Base-by-base conservation (phyloP, 768 basidiomycete genomes). In the Russula vinacea region DNA sequence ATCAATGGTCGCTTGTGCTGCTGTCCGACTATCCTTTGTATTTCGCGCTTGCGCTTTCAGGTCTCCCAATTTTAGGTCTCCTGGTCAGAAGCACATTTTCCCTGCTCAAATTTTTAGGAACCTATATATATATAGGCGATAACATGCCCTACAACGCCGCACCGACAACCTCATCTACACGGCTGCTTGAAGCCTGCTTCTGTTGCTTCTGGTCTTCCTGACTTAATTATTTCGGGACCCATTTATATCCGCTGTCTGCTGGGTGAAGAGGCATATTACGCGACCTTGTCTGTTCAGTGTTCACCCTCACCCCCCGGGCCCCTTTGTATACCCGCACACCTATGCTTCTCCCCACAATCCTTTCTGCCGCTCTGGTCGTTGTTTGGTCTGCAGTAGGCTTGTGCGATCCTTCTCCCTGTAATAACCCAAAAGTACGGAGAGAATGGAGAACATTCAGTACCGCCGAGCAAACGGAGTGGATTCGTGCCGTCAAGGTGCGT, bases 391-490 rank as follows among this genome's bases (percentile, higher is more conserved):
- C 47, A 29, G 26, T 47, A 3, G 44, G 24, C 14, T 39, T 33
- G 11, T 44, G 47, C 19, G 19, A 14, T 29, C 29, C 5, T 32
- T 37, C 51, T 32, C 0, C 37, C 1, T 72, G 71, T 54, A 47
- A 45, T 0, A 50, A 68, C 2, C 71, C 70, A 2, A 45, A 64
- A 10, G 60, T 72, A 32, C 69, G 72, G 50, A 67, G 53, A 47
- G 72, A 73, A 49, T 72, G 72, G 72, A 63, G 71, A 40, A 59
- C 56, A 51, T 56, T 73, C n/a, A 61, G 58, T 35, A 13, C 16
- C 1, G 24, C 14, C 9, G 67, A 73, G 49, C 60, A 64, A 50
- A 62, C 50, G 11, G 72, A 67, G 6, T 72, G 71, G 71, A 68
- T 71, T 50, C 50, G 56, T 7, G 71, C 72, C 24, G 63, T 71